phyloP scores from a whole-genome alignment of 805 yeast species.

The Brettanomyces sp. region DNA sequence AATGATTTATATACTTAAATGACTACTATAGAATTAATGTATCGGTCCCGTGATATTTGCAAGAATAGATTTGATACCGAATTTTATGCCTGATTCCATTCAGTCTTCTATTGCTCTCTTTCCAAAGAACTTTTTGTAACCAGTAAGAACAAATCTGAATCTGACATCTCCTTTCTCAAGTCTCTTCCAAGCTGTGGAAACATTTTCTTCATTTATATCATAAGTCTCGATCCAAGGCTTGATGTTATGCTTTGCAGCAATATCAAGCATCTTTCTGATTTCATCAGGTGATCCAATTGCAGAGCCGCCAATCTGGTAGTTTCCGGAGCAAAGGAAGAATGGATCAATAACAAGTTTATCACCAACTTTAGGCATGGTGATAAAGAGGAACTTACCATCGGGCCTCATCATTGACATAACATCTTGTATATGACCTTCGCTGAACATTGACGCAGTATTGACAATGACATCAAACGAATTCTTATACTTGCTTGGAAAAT shows the following conservation, averaged over 20 bases:
- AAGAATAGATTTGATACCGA: too few species aligned
- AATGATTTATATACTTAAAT: too few species aligned
- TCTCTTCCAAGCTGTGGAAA: constrained; percentile 36
- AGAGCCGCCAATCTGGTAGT: constrained; percentile 24
- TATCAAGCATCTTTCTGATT: constrained; percentile 35
- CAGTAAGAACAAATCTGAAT: constrained; percentile 45
- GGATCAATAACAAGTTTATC: constrained; percentile 24
- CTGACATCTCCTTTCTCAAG: constrained; percentile 41
- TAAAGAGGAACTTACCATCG: constrained; percentile 23
- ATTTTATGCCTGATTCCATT: not conserved
- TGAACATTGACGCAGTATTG: constrained; percentile 36
- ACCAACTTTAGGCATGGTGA: constrained; percentile 28
- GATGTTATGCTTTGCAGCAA: constrained; percentile 37
- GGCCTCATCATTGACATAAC: constrained; percentile 20
- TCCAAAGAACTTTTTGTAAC: constrained; percentile 30
- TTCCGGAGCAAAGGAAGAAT: constrained; percentile 26
- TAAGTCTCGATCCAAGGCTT: constrained; percentile 45
- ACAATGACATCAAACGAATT: constrained; percentile 37
- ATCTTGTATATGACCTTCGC: constrained; percentile 20
- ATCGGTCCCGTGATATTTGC: too few species aligned
- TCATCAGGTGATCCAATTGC: constrained; percentile 37
- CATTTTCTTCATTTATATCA: constrained; percentile 35
- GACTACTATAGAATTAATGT: too few species aligned
- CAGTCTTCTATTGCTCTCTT: not conserved
- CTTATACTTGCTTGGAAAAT: constrained; percentile 28